These are phyloP conservation scores for Toxicodendron radicans DNA, from an alignment of 345 rosid genomes.

Conservation along the genomic window DNA sequence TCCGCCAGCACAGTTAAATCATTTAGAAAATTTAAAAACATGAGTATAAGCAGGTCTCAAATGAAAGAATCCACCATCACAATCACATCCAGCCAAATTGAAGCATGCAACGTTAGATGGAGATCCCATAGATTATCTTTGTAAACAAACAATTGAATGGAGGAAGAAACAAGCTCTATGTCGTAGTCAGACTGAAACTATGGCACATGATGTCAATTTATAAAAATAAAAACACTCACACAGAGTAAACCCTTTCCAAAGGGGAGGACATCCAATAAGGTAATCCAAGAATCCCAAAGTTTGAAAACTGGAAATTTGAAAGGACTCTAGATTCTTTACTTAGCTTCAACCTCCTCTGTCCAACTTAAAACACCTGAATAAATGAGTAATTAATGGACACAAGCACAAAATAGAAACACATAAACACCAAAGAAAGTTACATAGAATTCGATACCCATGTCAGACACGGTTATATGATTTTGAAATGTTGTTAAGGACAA, in stretches of 20 bases:
- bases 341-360: slow-evolving; percentile 69
- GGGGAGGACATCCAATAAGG: slow-evolving; percentile 78
- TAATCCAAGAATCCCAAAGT: slow-evolving; percentile 76
- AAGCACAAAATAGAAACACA: slow-evolving; percentile 18
- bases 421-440: background rate
- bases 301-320: slow-evolving; percentile 66
- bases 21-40: slow-evolving; percentile 14
- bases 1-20: slow-evolving; percentile 52
- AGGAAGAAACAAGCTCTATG: background rate
- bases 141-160: slow-evolving; percentile 1
- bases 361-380: slow-evolving; percentile 48
- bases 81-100: background rate
- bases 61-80: background rate
- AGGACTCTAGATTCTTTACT: slow-evolving; percentile 54
- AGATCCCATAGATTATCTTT: background rate
- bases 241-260: slow-evolving; percentile 64
- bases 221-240: slow-evolving; percentile 49
- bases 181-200: slow-evolving; percentile 1
- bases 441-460: slow-evolving; percentile 49
- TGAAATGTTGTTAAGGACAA: slow-evolving; percentile 59
- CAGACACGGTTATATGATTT: slow-evolving; percentile 52
- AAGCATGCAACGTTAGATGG: background rate
- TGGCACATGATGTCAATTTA: background rate
- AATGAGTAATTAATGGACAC: slow-evolving; percentile 23
- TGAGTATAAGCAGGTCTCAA: background rate